Conservation (phyloP, 2,329 filamentous ascomycete species). For the Diaporthe destruens region DNA sequence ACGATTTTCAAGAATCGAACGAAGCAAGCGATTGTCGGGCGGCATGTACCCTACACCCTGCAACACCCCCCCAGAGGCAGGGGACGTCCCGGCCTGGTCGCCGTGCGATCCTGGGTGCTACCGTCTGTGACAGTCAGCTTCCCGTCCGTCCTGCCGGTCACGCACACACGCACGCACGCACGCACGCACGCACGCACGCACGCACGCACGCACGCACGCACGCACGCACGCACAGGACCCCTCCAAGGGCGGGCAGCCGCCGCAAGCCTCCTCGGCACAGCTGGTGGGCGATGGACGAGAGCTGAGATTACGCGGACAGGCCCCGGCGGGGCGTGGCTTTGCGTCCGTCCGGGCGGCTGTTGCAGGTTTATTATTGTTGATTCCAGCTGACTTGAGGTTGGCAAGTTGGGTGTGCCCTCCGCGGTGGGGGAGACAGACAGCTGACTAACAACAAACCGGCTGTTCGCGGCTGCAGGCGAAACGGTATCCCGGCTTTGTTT, state of each 20-base stretch:
- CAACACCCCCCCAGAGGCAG: not conserved
- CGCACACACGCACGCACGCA: no score
- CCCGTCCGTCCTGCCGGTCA: not conserved
- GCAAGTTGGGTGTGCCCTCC: no score
- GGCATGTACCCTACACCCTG: not conserved
- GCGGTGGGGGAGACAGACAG: not conserved
- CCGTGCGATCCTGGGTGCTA: slow-evolving; percentile 3
- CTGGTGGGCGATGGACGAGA: slow-evolving; percentile 11
- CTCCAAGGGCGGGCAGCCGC: not conserved
- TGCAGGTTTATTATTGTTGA: slow-evolving; percentile 10
- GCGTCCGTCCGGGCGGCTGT: not conserved
- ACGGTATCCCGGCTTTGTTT: no score
- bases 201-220: not conserved
- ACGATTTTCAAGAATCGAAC: not conserved
- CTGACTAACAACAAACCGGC: not conserved
- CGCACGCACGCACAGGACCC: not conserved
- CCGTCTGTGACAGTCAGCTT: not conserved
- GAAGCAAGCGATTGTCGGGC: not conserved
- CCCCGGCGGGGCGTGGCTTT: slow-evolving; percentile 18
- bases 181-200: no score
- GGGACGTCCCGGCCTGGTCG: slow-evolving; percentile 1
- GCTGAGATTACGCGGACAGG: slow-evolving; percentile 6
- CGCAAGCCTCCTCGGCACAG: not conserved
- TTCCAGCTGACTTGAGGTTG: not conserved
- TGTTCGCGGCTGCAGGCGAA: no score